These are phyloP conservation scores for Isabelozyma rhagii DNA, from an alignment of 805 yeast species.

Conservation along the genomic window DNA sequence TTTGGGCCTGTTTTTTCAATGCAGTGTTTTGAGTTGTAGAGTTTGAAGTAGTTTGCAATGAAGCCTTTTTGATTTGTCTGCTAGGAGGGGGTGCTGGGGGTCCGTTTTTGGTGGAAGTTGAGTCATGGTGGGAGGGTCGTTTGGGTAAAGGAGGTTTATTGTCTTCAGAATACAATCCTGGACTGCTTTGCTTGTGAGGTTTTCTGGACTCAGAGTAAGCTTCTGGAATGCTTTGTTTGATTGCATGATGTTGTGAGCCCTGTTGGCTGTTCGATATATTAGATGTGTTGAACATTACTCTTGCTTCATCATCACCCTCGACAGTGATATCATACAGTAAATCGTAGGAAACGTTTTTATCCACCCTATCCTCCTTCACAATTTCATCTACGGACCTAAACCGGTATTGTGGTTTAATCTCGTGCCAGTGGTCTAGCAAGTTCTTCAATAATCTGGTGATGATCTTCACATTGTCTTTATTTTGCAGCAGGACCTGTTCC, in stretches of 20 bases:
- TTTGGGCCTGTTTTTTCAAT: no score
- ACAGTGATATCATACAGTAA: conserved; percentile 30
- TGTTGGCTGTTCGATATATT: conserved; percentile 8
- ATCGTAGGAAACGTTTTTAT: conserved; percentile 28
- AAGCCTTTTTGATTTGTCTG: background rate
- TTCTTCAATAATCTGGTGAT: conserved; percentile 54
- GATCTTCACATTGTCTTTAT: conserved; percentile 46
- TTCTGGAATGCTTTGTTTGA: background rate
- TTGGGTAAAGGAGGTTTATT: background rate
- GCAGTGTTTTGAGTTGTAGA: background rate
- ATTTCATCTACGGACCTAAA: conserved; percentile 13
- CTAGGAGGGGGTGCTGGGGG: conserved; percentile 2
- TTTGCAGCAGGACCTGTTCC: conserved; percentile 34
- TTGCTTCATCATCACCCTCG: conserved; percentile 14
- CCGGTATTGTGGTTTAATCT: conserved; percentile 15
- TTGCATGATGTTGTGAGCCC: background rate
- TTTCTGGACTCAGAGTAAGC: background rate
- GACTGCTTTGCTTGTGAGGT: background rate
- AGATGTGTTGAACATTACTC: conserved; percentile 13
- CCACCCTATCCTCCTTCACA: conserved; percentile 9
- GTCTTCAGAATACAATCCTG: background rate
- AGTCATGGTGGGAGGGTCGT: background rate
- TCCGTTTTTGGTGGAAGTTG: conserved; percentile 1
- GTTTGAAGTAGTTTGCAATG: background rate
- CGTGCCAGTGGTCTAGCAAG: conserved; percentile 49